A percentile compares a stretch with the other conserved stretches of the same genome.
Evolutionary conservation across 768 basidiomycete species (phyloP).

Genomic region (Suillus lakei): DNA sequence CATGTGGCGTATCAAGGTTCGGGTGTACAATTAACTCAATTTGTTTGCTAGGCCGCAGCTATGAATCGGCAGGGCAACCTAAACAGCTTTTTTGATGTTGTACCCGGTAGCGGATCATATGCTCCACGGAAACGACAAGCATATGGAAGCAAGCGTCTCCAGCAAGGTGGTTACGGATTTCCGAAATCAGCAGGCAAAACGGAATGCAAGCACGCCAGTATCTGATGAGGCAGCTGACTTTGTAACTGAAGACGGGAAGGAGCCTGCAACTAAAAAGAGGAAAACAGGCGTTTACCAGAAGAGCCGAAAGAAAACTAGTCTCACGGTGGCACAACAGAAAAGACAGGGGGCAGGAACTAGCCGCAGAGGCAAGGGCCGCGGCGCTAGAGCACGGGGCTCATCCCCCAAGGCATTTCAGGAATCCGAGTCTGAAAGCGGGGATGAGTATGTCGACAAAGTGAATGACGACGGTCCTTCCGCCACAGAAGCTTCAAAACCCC

Average conservation of each 20-base stretch:
- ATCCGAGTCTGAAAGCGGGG: constrained; percentile 22
- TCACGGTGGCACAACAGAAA: background rate
- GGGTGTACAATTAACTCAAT: constrained; percentile 6
- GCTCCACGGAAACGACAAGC: constrained; percentile 83
- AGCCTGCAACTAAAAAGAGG: constrained; percentile 37
- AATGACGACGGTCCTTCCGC: constrained; percentile 8
- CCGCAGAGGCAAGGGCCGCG: constrained; percentile 2
- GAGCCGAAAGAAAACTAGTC: constrained; percentile 6
- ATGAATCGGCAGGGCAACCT: constrained; percentile 81
- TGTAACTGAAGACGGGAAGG: constrained; percentile 29
- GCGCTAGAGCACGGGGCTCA: background rate
- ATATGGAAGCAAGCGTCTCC: constrained; percentile 85
- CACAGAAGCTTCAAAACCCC: constrained; percentile 24
- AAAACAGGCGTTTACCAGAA: constrained; percentile 23
- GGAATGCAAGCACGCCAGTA: constrained; percentile 17
- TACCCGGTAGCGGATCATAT: constrained; percentile 65
- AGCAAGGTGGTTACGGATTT: constrained; percentile 87
- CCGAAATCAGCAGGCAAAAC: constrained; percentile 50
- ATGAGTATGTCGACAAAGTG: constrained; percentile 21
- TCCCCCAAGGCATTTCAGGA: constrained; percentile 1
- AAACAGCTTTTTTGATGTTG: constrained; percentile 74
- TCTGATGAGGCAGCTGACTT: constrained; percentile 28
- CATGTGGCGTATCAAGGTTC: background rate
- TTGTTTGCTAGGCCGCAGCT: constrained; percentile 52
- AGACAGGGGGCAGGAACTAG: background rate